Evolutionary conservation across 2,329 filamentous ascomycete genomes (phyloP), one percentile per base, ranked within the genome.

Genomic region (Teratosphaeriaceae sp.): DNA sequence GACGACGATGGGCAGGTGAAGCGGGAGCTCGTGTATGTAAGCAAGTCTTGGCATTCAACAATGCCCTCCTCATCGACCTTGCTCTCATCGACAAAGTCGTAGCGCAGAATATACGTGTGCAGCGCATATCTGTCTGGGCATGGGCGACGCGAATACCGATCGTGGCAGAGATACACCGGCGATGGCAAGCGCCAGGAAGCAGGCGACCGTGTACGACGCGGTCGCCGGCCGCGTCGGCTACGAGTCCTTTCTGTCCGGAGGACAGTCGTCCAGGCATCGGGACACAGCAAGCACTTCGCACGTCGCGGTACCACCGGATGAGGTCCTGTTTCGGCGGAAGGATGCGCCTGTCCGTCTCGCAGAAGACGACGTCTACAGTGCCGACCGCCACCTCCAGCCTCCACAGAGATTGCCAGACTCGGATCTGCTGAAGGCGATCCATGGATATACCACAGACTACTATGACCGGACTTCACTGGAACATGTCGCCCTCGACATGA

Each of bases 311-410:
- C 71, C 80, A 2, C 83, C 85, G 2, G 84, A 88, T 42, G 80
- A 86, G 45, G 78, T 83, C 1, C 73, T 89, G 3, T 88, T 86
- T 61, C 77, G 77, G 21, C 74, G 76, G 36, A 71, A 70, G 49
- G 68, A 75, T 46, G 84, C 84, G 1, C 84, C 84, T 2, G 65
- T 71, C 16, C 78, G 84, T 41, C 87, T 80, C 56, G 75, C 75
- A 42, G 84, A 88, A 63, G 73, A 79, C 46, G 84, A 88, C 62
- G 71, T 83, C 47, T 89, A 88, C 65, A 78, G 76, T 54, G 76
- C 81, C 3, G 74, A 83, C 58, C 75, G 79, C 43, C 62, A 69
- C 22, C 63, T 78, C n/a, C 65, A 78, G 12, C 21, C 49, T 2
- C 64, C 67, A 11, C 68, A 69, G 38, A 57, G 68, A 7, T 67